A percentile compares a stretch with the other conserved stretches of the same genome.
These are phyloP conservation scores for Pseudocercospora fijiensis DNA, from an alignment of 2,329 filamentous ascomycete genomes.

Conservation along the genomic window DNA sequence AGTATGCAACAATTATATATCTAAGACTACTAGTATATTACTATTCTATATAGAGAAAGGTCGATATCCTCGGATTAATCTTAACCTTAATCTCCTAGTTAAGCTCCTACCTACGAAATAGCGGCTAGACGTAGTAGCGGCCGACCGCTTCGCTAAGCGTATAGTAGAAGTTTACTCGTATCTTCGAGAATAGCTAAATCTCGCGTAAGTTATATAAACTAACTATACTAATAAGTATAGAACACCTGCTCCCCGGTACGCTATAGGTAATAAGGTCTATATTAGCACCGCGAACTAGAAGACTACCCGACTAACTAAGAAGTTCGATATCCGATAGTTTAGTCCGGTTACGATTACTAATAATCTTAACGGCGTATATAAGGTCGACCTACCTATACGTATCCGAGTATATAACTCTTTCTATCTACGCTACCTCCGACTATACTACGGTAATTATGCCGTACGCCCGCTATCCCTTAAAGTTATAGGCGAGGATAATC, in stretches of 20 bases:
- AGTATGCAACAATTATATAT: neutral
- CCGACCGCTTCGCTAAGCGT: too few species aligned
- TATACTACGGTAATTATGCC: neutral
- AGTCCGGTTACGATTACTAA: neutral
- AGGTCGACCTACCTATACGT: neutral
- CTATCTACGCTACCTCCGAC: neutral
- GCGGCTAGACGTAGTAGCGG: neutral
- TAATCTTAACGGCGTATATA: neutral
- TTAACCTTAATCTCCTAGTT: neutral
- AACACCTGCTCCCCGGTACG: neutral
- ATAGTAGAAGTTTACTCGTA: neutral
- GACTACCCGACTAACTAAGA: neutral
- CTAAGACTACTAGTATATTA: neutral
- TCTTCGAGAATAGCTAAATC: neutral
- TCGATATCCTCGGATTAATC: neutral
- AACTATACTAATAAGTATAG: neutral
- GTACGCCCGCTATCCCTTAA: neutral
- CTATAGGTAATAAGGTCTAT: neutral
- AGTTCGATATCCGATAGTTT: neutral
- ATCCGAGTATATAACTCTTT: neutral
- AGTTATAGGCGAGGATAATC: neutral
- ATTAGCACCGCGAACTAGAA: neutral
- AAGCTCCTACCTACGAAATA: neutral
- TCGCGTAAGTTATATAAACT: neutral
- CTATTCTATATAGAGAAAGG: neutral